Conservation (phyloP, 495 filamentous ascomycete genomes). For the Penicillium manginii region DNA sequence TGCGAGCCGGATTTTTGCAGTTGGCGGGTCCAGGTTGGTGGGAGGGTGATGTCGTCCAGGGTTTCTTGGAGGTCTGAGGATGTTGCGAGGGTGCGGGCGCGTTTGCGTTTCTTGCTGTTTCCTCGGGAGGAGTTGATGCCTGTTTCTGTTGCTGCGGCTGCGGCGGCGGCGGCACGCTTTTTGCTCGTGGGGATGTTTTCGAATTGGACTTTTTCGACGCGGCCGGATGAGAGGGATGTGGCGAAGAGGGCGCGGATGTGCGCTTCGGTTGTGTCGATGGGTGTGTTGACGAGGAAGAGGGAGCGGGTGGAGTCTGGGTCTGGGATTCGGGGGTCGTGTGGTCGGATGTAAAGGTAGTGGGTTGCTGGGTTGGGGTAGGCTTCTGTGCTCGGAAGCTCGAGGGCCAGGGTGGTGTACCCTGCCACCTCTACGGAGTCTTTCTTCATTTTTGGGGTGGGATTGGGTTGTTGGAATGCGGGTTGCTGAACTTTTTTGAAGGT, state of each 20-base stretch:
- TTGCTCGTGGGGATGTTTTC: constrained; percentile 54
- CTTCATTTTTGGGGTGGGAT: constrained; percentile 38
- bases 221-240: constrained; percentile 67
- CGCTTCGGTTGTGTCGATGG: constrained; percentile 76
- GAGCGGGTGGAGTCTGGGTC: constrained; percentile 71
- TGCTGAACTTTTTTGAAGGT: constrained; percentile 22
- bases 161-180: constrained; percentile 27
- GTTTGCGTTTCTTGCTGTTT: constrained; percentile 68
- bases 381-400: constrained; percentile 65
- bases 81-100: constrained; percentile 50
- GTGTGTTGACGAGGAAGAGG: constrained; percentile 86
- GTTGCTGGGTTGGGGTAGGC: constrained; percentile 60
- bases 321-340: constrained; percentile 76
- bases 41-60: constrained; percentile 57
- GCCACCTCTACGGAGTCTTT: constrained; percentile 45
- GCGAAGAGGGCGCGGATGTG: constrained; percentile 78
- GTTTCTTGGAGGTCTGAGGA: constrained; percentile 54
- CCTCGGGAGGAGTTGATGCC: constrained; percentile 26
- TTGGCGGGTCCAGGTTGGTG: constrained; percentile 75
- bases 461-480: constrained; percentile 21
- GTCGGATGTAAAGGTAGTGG: constrained; percentile 87
- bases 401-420: constrained; percentile 50
- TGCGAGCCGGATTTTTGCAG: constrained; percentile 72
- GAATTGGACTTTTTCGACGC: constrained; percentile 77
- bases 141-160: constrained; percentile 26